Percentiles rank a stretch among this genome's conserved stretches.
These are phyloP conservation scores for Austropuccinia psidii DNA, from an alignment of 1,284 basidiomycete genomes.

Conservation along the genomic window DNA sequence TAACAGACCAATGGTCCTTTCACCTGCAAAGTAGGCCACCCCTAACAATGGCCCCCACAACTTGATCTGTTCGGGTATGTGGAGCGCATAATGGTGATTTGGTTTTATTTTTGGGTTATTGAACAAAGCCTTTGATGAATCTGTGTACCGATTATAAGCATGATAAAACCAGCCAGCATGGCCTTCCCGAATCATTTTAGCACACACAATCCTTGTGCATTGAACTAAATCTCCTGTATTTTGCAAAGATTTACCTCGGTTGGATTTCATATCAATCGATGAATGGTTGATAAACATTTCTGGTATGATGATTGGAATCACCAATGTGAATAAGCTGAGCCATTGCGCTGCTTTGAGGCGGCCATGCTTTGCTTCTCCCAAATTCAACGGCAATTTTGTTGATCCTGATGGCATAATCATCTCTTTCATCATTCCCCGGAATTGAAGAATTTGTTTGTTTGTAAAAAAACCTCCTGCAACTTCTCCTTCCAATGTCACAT, in stretches of 20 bases:
- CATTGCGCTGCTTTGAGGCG: neutral
- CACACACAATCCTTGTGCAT: neutral
- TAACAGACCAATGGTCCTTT: neutral
- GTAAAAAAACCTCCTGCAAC: neutral
- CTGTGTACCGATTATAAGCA: neutral
- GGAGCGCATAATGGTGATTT: neutral
- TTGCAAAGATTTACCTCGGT: neutral
- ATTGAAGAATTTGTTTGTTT: neutral
- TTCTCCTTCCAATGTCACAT: neutral
- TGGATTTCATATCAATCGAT: neutral
- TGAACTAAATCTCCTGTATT: neutral
- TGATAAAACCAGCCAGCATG: neutral
- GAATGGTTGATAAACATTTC: neutral
- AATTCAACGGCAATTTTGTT: neutral
- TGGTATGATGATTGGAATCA: constrained; percentile 2
- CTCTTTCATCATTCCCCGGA: neutral
- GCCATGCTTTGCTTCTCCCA: constrained; percentile 4
- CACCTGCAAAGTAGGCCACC: neutral
- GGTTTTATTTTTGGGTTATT: no score
- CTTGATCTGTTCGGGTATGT: neutral
- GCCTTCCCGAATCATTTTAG: neutral
- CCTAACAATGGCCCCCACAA: neutral
- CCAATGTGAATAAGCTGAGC: constrained; percentile 10
- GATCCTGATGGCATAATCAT: neutral
- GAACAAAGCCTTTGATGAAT: neutral